These are phyloP conservation scores for Aspergillus sp. DNA, from an alignment of 2,329 filamentous ascomycete genomes.

Conservation along the genomic window DNA sequence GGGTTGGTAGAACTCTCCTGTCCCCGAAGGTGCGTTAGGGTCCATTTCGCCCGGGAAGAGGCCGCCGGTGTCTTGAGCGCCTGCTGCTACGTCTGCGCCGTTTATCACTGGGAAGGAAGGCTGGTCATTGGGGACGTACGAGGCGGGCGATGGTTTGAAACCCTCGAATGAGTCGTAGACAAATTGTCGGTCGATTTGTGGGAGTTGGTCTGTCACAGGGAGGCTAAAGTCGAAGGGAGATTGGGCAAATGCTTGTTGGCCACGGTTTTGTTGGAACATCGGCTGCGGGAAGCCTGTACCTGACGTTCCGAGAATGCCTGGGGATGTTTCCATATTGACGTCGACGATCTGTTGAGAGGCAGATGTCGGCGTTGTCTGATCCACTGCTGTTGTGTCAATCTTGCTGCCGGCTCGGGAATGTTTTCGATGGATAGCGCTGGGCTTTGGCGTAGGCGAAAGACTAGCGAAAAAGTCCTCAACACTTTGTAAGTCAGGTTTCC, in stretches of 20 bases:
- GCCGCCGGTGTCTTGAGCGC: slow-evolving; percentile 22
- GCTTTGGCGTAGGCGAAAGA: slow-evolving; percentile 62
- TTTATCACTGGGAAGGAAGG: slow-evolving; percentile 29
- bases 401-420: slow-evolving; percentile 30
- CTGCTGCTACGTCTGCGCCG: slow-evolving; percentile 19
- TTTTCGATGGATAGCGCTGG: slow-evolving; percentile 47
- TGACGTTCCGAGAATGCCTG: slow-evolving; percentile 28
- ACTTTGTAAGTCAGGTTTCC: slow-evolving; percentile 86
- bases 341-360: slow-evolving; percentile 27
- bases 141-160: slow-evolving; percentile 43
- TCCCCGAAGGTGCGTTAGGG: slow-evolving; percentile 33
- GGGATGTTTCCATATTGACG: slow-evolving; percentile 29
- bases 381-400: slow-evolving; percentile 23
- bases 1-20: slow-evolving; percentile 41
- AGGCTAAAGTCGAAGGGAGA: slow-evolving; percentile 40
- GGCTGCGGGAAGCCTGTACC: slow-evolving; percentile 39
- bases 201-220: slow-evolving; percentile 49
- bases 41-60: slow-evolving; percentile 39
- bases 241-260: slow-evolving; percentile 28
- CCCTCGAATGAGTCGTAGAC: slow-evolving; percentile 71
- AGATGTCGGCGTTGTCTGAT: slow-evolving; percentile 26
- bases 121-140: slow-evolving; percentile 31
- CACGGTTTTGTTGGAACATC: slow-evolving; percentile 30
- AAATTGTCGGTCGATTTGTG: slow-evolving; percentile 72
- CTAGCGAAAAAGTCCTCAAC: slow-evolving; percentile 93